Evolutionary conservation across 352 stramenopile genomes (phyloP).

Genomic region (Pythium monospermum): DNA sequence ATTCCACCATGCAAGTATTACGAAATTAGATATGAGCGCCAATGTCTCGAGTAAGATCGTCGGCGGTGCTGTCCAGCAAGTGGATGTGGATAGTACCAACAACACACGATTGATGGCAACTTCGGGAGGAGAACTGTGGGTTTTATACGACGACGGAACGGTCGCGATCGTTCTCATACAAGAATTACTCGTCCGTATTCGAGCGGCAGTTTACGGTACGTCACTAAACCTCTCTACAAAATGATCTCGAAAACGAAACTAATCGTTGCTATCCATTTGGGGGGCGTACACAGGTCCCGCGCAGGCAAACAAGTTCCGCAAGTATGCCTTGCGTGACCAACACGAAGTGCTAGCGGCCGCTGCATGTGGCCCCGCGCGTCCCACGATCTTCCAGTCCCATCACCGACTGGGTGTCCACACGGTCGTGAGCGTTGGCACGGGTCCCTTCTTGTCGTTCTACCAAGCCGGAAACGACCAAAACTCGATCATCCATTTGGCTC

Average conservation of each 20-base stretch:
- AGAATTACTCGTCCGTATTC: constrained; percentile 49
- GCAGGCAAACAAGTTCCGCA: constrained; percentile 74
- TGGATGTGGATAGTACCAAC: constrained; percentile 5
- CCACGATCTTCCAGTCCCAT: constrained; percentile 82
- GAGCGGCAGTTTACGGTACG: constrained; percentile 47
- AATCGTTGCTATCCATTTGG: too few species aligned
- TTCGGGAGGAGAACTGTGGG: constrained; percentile 57
- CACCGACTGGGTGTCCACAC: constrained; percentile 66
- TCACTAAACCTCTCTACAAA: too few species aligned
- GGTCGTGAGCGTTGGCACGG: constrained; percentile 57
- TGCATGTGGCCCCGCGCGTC: constrained; percentile 54
- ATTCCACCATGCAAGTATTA: constrained; percentile 20
- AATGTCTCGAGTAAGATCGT: constrained; percentile 15
- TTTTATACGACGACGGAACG: constrained; percentile 71
- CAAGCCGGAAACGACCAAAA: constrained; percentile 82
- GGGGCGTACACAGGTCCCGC: constrained; percentile 52
- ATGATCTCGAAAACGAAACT: too few species aligned
- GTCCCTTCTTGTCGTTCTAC: constrained; percentile 77
- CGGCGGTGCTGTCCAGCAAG: constrained; percentile 1
- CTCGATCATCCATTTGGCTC: constrained; percentile 81
- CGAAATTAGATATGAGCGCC: constrained; percentile 19
- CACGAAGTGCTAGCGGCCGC: constrained; percentile 50
- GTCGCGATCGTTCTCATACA: constrained; percentile 74
- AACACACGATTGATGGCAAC: too few species aligned
- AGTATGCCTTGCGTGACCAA: constrained; percentile 74